A percentile compares a stretch with the other conserved stretches of the same genome.
These are phyloP conservation scores for Seiridium cupressi DNA, from an alignment of 2,329 filamentous ascomycete species.

Conservation along the genomic window DNA sequence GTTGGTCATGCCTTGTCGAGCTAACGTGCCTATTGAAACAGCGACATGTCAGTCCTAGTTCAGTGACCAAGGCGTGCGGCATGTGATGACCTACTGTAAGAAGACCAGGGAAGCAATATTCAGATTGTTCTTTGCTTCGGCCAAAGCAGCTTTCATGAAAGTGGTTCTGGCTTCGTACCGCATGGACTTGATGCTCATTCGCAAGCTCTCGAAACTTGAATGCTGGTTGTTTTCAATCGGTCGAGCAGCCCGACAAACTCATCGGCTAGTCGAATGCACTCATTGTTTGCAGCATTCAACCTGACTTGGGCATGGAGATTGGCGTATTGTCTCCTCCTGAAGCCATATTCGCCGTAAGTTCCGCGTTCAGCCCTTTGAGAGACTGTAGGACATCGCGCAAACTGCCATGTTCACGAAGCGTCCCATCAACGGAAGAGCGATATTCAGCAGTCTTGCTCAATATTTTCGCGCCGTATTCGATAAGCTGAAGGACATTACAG, in stretches of 20 bases:
- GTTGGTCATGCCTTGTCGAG: not conserved
- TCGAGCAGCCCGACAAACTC: not conserved
- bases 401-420: not conserved
- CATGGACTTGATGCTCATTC: not conserved
- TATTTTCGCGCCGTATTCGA: not conserved
- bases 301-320: not conserved
- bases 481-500: constrained; percentile 2
- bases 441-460: not conserved
- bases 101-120: not conserved
- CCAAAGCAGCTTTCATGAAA: not conserved
- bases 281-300: not conserved
- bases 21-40: not conserved
- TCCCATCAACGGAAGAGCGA: not conserved
- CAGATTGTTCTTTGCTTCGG: not conserved
- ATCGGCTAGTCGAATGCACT: not conserved
- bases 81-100: not conserved
- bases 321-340: not conserved
- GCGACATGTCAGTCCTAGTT: not conserved
- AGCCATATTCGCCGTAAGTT: not conserved
- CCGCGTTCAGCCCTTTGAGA: not conserved
- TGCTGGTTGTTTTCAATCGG: not conserved
- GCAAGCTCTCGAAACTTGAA: not conserved
- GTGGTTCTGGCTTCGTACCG: not conserved
- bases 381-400: not conserved
- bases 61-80: not conserved